Conservation (phyloP, 306 rosid genomes). For the Abrus precatorius region DNA sequence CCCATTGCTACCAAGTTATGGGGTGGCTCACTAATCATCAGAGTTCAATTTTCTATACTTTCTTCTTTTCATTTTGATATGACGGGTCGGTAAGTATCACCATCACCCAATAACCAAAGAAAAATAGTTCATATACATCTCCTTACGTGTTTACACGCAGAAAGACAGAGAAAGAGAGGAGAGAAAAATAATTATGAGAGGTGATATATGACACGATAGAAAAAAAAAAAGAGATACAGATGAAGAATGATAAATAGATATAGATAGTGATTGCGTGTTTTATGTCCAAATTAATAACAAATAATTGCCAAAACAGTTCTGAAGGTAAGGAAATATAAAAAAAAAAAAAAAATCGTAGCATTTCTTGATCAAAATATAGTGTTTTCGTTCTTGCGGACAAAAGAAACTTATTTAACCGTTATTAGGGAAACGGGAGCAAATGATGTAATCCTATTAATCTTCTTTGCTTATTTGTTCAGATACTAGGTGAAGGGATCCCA, state of each 20-base stretch:
- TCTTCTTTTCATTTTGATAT: neutral
- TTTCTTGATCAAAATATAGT: neutral
- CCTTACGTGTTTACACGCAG: no score
- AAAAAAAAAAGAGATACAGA: no score
- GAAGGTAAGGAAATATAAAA: neutral
- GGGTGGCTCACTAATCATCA: conserved; percentile 1
- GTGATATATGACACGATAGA: no score
- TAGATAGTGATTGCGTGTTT: no score
- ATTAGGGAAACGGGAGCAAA: neutral
- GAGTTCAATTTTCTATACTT: neutral
- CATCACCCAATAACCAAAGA: conserved; percentile 14
- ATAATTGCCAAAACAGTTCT: neutral
- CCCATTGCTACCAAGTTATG: conserved; percentile 23
- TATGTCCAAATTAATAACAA: no score
- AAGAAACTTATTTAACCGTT: neutral
- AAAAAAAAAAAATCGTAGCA: neutral
- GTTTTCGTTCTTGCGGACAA: neutral
- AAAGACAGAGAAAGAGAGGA: no score
- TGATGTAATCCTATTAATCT: neutral
- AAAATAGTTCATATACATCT: no score
- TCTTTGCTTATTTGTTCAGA: neutral
- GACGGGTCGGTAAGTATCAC: neutral
- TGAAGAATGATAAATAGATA: no score
- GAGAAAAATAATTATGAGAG: no score
- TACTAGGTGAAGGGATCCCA: neutral